Conservation (phyloP, 495 filamentous ascomycete species). For the Lophiotrema nucula region DNA sequence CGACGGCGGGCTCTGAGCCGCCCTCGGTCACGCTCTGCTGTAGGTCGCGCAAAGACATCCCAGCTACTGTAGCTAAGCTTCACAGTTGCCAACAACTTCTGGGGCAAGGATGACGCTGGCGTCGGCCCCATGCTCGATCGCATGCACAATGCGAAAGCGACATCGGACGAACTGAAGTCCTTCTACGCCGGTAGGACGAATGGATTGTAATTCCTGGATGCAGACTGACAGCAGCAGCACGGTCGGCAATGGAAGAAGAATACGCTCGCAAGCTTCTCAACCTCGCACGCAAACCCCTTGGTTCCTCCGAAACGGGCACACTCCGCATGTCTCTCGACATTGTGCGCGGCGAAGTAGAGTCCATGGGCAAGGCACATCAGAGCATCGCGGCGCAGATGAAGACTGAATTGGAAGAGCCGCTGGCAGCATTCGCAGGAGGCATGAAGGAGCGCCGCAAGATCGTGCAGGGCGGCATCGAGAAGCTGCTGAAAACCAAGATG, state of each 20-base stretch:
- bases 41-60: slow-evolving; percentile 38
- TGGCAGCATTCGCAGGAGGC: slow-evolving; percentile 85
- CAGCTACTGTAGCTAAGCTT: slow-evolving; percentile 12
- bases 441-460: slow-evolving; percentile 96
- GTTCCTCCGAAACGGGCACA: slow-evolving; percentile 83
- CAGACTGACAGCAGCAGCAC: slow-evolving; percentile 50
- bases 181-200: slow-evolving; percentile 75
- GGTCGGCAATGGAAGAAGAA: slow-evolving; percentile 93
- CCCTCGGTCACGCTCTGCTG: slow-evolving; percentile 65
- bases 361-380: slow-evolving; percentile 90
- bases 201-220: background rate
- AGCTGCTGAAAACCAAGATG: slow-evolving; percentile 85
- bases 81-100: slow-evolving; percentile 97
- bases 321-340: slow-evolving; percentile 80
- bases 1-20: slow-evolving; percentile 55
- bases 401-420: slow-evolving; percentile 91
- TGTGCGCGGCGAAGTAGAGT: slow-evolving; percentile 86
- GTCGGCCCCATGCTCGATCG: slow-evolving; percentile 89
- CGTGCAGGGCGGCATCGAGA: slow-evolving; percentile 88
- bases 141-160: slow-evolving; percentile 93
- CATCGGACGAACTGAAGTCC: slow-evolving; percentile 86
- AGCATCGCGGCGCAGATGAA: slow-evolving; percentile 92
- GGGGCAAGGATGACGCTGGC: slow-evolving; percentile 98
- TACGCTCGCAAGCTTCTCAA: slow-evolving; percentile 89
- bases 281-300: slow-evolving; percentile 83